phyloP scores from a whole-genome alignment of 805 yeast species.

The Candida chilensis region DNA sequence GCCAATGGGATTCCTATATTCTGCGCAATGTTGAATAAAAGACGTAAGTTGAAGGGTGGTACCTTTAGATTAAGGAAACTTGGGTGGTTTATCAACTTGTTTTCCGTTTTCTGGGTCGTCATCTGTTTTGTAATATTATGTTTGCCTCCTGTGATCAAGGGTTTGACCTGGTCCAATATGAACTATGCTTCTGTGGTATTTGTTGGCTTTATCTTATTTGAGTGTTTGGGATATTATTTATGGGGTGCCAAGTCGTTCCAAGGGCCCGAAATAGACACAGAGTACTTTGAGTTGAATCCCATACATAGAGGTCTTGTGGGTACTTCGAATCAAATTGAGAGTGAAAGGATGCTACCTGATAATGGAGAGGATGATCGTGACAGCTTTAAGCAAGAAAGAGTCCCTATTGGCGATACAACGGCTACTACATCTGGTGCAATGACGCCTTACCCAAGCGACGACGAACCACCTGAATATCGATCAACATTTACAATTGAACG shows the following conservation, averaged over 20 bases:
- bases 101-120: slow-evolving; percentile 52
- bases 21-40: slow-evolving; percentile 47
- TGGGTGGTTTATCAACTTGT: slow-evolving; percentile 55
- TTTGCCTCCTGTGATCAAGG: slow-evolving; percentile 51
- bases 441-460: no score
- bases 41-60: slow-evolving; percentile 58
- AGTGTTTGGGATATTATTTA: slow-evolving; percentile 37
- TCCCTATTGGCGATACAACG: no score
- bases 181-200: slow-evolving; percentile 64
- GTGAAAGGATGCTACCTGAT: no score
- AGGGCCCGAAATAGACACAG: slow-evolving; percentile 50
- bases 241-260: slow-evolving; percentile 61
- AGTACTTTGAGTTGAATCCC: slow-evolving; percentile 26
- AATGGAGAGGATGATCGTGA: no score
- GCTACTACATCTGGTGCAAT: no score
- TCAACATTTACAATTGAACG: no score
- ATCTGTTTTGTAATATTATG: slow-evolving; percentile 56
- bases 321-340: not conserved
- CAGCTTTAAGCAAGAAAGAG: no score
- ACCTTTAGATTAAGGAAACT: slow-evolving; percentile 53
- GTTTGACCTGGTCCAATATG: slow-evolving; percentile 23
- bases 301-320: slow-evolving; percentile 2
- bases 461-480: no score
- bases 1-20: slow-evolving; percentile 74
- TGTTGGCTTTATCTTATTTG: slow-evolving; percentile 31